Evolutionary conservation across 2,329 filamentous ascomycete genomes (phyloP), one percentile per base, ranked within the genome.

Genomic region (Ophiosphaerella herpotricha): DNA sequence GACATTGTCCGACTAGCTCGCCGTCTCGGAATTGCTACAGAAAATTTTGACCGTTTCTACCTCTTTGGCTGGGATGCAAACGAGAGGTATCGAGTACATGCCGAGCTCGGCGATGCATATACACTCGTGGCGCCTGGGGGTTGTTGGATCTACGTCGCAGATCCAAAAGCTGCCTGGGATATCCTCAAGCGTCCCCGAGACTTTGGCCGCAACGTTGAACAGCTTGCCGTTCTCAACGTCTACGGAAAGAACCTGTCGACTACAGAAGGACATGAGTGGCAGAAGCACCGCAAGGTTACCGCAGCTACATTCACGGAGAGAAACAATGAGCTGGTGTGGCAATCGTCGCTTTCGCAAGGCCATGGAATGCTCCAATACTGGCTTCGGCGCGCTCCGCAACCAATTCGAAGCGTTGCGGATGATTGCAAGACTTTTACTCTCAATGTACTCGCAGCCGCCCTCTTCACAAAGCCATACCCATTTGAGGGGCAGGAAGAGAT

Each of bases 271-370:
- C n/a, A 56, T 7, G 64, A 64, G 14, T 70, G 66, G 64, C 49
- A 60, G 39, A 52, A 48, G n/a, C 64, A 67, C 32, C 58, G 64
- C 8, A 66, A 64, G 45, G 44, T 63, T n/a, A 63, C 63, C 1
- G 53, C 46, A 1, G 36, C 50, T 21, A 57, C 60, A 5, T 68
- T 70, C 39, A 65, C 52, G 4, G 66, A 68, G 41, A 56, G 52
- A 32, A 65, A 61, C 39, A 67, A 68, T 32, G 57, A 60, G 39
- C 39, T 70, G 4, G 64, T 66, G 1, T 70, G 64, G 64, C 21
- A 37, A 12, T 36, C 60, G 16, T 46, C 54, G 1, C 23, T 67
- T 3, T 5, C 21, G 13, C 61, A 66, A 35, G 48, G 39, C 1
- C 11, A 48, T 6, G 50, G 45, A 3, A 60, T 67, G 56, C 42